Conservation (phyloP, 2,329 filamentous ascomycete genomes). For the Cladosporium oxysporum region DNA sequence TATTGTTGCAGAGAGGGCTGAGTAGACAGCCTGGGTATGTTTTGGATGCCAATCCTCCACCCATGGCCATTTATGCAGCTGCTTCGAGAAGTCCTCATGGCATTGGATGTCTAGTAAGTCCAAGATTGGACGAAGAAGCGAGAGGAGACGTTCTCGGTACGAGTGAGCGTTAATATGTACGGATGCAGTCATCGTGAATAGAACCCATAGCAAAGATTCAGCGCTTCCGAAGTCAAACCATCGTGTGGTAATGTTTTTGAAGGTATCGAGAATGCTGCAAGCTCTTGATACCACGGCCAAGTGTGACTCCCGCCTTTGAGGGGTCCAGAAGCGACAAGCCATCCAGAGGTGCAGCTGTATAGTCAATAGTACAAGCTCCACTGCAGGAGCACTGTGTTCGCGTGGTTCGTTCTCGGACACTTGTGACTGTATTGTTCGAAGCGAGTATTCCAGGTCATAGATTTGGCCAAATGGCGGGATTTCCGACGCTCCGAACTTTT, state of each 20-base stretch:
- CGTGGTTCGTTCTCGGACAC: neutral
- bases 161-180: neutral
- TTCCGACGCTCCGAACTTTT: neutral
- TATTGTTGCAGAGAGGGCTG: neutral
- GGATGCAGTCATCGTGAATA: neutral
- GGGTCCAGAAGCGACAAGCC: slow-evolving; percentile 17
- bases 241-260: neutral
- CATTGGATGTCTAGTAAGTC: neutral
- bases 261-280: neutral
- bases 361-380: neutral
- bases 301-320: slow-evolving; percentile 9
- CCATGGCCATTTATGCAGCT: slow-evolving; percentile 7
- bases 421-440: neutral
- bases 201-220: slow-evolving; percentile 3
- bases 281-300: slow-evolving; percentile 5
- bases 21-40: neutral
- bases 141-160: neutral
- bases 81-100: neutral
- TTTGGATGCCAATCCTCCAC: slow-evolving; percentile 3
- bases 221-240: neutral
- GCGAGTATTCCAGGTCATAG: slow-evolving; percentile 7
- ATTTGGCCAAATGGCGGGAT: slow-evolving; percentile 13
- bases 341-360: slow-evolving; percentile 10
- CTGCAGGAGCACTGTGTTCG: neutral
- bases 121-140: slow-evolving; percentile 1